phyloP scores from a whole-genome alignment of 106 monocot genomes.

The Acorus calamus region DNA sequence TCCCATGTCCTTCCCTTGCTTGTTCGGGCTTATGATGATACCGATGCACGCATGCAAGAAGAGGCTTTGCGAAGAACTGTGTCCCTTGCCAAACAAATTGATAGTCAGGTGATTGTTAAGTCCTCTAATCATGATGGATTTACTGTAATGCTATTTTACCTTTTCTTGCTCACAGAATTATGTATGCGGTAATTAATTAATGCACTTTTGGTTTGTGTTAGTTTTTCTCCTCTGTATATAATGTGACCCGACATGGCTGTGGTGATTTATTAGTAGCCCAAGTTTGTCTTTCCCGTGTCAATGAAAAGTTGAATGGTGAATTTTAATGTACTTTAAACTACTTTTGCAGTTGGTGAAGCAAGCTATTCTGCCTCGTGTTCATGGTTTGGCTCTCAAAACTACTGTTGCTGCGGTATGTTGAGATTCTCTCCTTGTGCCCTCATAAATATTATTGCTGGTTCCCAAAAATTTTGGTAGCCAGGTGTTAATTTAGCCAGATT shows the following conservation, averaged over 20 bases:
- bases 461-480: too few species aligned
- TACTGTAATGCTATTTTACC: background rate
- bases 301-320: too few species aligned
- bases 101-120: conserved; percentile 42
- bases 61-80: conserved; percentile 83
- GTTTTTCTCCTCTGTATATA: too few species aligned
- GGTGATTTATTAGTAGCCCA: too few species aligned
- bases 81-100: conserved; percentile 72
- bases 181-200: too few species aligned
- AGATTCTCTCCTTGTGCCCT: background rate
- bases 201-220: too few species aligned
- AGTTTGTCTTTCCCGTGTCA: too few species aligned
- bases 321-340: background rate
- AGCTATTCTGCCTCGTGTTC: conserved; percentile 74
- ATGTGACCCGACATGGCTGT: too few species aligned
- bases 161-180: background rate
- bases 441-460: too few species aligned
- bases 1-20: conserved; percentile 72
- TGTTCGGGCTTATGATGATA: conserved; percentile 90
- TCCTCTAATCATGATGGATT: too few species aligned
- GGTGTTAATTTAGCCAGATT: too few species aligned
- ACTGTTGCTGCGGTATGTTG: conserved; percentile 87
- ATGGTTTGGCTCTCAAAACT: conserved; percentile 85
- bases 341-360: conserved; percentile 82
- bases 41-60: conserved; percentile 83